These are phyloP conservation scores for Pseudogymnoascus sp. DNA, from an alignment of 2,329 filamentous ascomycete species.

Conservation along the genomic window DNA sequence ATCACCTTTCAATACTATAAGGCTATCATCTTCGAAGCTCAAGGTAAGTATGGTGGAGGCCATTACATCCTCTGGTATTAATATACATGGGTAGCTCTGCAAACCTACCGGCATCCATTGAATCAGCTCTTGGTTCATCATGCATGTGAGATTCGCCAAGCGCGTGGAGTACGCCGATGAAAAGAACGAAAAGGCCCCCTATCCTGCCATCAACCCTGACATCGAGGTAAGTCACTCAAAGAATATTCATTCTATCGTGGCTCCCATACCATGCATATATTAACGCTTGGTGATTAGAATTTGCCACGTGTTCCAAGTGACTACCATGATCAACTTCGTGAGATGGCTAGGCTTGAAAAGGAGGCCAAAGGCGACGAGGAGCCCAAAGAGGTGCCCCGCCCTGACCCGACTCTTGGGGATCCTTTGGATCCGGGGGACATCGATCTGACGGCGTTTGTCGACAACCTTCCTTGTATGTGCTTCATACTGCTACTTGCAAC, in stretches of 20 bases:
- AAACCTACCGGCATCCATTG: not conserved
- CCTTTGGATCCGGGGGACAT: not conserved
- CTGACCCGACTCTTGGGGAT: not conserved
- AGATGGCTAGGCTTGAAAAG: not conserved
- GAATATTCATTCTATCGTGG: too few species aligned
- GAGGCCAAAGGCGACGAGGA: not conserved
- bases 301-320: not conserved
- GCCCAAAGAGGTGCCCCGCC: not conserved
- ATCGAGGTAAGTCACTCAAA: not conserved
- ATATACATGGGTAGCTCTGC: not conserved
- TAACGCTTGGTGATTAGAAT: not conserved
- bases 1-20: not conserved
- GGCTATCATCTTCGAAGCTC: not conserved
- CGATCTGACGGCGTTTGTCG: not conserved
- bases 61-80: not conserved
- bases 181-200: too few species aligned
- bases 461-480: not conserved
- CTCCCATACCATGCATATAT: not conserved
- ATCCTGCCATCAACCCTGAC: not conserved
- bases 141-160: not conserved
- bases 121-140: not conserved
- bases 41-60: not conserved
- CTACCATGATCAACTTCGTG: not conserved
- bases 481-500: not conserved
- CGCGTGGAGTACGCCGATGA: too few species aligned